Percentiles rank a stretch among this genome's conserved stretches.
Evolutionary conservation across 345 rosid genomes (phyloP).

Genomic region (Theobroma cacao): DNA sequence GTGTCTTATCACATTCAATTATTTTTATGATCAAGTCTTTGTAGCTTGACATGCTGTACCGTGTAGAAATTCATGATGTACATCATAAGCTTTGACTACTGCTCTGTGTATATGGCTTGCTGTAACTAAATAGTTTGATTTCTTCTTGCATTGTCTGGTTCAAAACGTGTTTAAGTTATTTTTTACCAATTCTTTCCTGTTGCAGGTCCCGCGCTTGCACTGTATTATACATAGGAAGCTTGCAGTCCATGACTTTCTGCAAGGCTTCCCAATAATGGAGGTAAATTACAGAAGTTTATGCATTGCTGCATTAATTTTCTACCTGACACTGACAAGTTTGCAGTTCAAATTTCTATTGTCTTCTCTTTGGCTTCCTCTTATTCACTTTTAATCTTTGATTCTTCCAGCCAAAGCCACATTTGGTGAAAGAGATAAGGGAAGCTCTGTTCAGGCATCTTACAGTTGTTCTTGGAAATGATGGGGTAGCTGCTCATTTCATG

Average conservation of each 20-base stretch:
- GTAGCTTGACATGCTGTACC: not conserved
- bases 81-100: not conserved
- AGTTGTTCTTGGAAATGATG: conserved; percentile 73
- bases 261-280: conserved; percentile 47
- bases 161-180: not conserved
- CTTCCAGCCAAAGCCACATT: conserved; percentile 53
- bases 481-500: conserved; percentile 63
- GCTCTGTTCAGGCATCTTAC: conserved; percentile 68
- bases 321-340: not conserved
- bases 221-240: conserved; percentile 85
- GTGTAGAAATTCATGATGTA: not conserved
- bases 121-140: not conserved
- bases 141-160: not conserved
- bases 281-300: conserved; percentile 30
- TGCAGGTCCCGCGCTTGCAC: conserved; percentile 85
- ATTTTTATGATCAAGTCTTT: not conserved
- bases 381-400: not conserved
- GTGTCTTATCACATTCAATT: not conserved
- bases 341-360: not conserved
- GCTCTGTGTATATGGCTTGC: not conserved
- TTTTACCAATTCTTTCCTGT: conserved; percentile 4
- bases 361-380: not conserved
- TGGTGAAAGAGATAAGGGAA: conserved; percentile 60
- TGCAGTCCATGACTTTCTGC: conserved; percentile 55
- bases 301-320: not conserved